Base-by-base conservation (phyloP, 106 monocot species). In the Xerophyta viscosa region DNA sequence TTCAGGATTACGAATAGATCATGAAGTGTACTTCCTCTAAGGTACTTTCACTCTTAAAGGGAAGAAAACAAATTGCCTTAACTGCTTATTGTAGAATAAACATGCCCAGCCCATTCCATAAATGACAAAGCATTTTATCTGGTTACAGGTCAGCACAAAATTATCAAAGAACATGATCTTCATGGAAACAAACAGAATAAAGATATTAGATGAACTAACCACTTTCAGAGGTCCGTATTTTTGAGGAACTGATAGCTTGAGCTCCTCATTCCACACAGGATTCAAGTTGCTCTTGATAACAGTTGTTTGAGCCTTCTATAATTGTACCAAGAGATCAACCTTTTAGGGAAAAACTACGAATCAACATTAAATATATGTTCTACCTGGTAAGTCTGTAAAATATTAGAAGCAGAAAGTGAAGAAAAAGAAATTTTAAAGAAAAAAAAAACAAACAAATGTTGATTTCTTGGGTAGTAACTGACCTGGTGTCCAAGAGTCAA, bases 261-360 rank as follows among this genome's bases (percentile, higher is more conserved):
- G 75, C 68, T 70, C 82, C 51, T 90, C 83, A 54, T 90, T 84
- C 89, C 89, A 90, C 42, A 84, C 59, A 7, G 89, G 89, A 48
- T 90, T 90, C 50, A 90, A 51, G 71, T 90, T 84, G 23, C 79
- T 73, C 44, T 80, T 69, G 14, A 65, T 80, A 11, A 90, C 77
- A 18, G 61, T 36, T 23, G 89, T 90, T 42, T 68, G 65, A 15
- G 61, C 74, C 51, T 29, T 90, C 89, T 90, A 76, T 17, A 48
- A 31, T 24, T 46, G 9, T 9, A 20, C 20, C 8, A 13, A 17
- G 26, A 17, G 29, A 49, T 2, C 43, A 69, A 54, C 12, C 23
- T n/a, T n/a, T n/a, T n/a, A n/a, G n/a, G n/a, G n/a, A n/a, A n/a
- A n/a, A n/a, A n/a, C n/a, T n/a, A n/a, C n/a, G n/a, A n/a, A n/a